phyloP scores from a whole-genome alignment of 1,139 yeast species.

The Nadsonia commutata region DNA sequence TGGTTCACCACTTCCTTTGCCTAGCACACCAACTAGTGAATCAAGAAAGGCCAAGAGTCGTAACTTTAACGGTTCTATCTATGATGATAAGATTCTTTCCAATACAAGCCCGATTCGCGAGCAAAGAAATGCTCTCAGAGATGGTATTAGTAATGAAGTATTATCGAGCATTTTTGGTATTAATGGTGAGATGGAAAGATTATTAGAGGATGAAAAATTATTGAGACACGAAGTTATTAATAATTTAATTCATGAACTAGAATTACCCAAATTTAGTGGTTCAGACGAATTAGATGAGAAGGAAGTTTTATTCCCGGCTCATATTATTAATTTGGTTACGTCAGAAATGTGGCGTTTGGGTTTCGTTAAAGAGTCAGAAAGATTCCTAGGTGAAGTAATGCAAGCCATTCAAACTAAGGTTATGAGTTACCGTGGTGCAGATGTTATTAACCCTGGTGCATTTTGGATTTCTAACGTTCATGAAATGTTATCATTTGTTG shows the following conservation, averaged over 20 bases:
- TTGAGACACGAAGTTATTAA: slow-evolving; percentile 77
- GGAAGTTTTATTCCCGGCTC: slow-evolving; percentile 92
- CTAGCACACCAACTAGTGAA: slow-evolving; percentile 11
- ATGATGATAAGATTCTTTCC: background rate
- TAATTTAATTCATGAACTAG: slow-evolving; percentile 77
- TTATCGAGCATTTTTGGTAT: slow-evolving; percentile 16
- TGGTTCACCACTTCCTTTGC: slow-evolving; percentile 10
- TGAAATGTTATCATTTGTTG: slow-evolving; percentile 86
- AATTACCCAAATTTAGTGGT: slow-evolving; percentile 74
- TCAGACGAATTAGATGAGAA: slow-evolving; percentile 69
- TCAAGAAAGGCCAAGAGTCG: slow-evolving; percentile 20
- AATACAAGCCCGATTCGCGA: background rate
- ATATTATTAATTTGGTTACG: slow-evolving; percentile 79
- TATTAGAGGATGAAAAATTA: slow-evolving; percentile 62
- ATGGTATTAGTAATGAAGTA: slow-evolving; percentile 8
- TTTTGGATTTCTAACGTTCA: slow-evolving; percentile 97
- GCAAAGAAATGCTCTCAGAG: slow-evolving; percentile 30
- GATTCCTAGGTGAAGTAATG: slow-evolving; percentile 78
- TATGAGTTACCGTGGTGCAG: slow-evolving; percentile 49
- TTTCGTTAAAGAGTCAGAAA: slow-evolving; percentile 81
- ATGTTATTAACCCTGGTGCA: slow-evolving; percentile 83
- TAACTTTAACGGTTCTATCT: slow-evolving; percentile 9
- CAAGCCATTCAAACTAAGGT: slow-evolving; percentile 62
- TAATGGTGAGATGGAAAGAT: slow-evolving; percentile 26
- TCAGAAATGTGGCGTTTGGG: slow-evolving; percentile 99